These are phyloP conservation scores for Begonia fuchsioides DNA, from an alignment of 306 rosid species.

Conservation along the genomic window DNA sequence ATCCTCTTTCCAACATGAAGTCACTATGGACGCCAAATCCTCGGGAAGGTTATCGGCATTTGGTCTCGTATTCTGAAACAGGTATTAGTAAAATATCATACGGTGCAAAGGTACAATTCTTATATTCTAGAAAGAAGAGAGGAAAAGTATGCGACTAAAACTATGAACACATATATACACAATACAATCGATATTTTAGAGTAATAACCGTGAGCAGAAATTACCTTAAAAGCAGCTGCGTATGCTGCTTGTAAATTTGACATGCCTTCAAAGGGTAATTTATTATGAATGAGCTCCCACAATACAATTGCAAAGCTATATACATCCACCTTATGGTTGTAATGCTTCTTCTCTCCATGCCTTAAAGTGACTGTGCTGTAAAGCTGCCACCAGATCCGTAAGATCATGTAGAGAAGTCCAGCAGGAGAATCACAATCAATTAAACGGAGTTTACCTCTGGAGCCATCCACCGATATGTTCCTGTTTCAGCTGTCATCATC, in stretches of 20 bases:
- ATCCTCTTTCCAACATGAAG: conserved; percentile 92
- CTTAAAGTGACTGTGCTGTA: conserved; percentile 63
- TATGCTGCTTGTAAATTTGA: conserved; percentile 66
- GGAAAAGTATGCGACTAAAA: too few relatives aligned
- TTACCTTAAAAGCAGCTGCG: conserved; percentile 69
- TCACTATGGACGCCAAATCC: conserved; percentile 58
- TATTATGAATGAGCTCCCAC: conserved; percentile 60
- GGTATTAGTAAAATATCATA: not conserved
- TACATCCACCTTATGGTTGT: conserved; percentile 62
- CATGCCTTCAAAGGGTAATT: conserved; percentile 68
- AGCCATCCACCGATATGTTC: conserved; percentile 98
- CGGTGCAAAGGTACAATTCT: too few relatives aligned
- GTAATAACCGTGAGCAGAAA: not conserved
- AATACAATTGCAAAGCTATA: conserved; percentile 65
- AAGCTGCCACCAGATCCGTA: conserved; percentile 28
- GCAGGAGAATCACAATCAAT: too few relatives aligned
- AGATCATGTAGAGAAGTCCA: conserved; percentile 1
- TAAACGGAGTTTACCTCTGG: conserved; percentile 49
- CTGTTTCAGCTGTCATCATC: conserved; percentile 99
- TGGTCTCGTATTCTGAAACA: conserved; percentile 70
- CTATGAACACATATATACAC: too few relatives aligned
- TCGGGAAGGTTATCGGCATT: conserved; percentile 73
- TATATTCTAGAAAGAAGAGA: not conserved
- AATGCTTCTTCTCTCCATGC: conserved; percentile 71
- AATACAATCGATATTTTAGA: not conserved